Evolutionary conservation across 192 early-diverging fungal genomes (phyloP), one percentile per base, ranked within the genome.

Genomic region (Lobosporangium transversale): DNA sequence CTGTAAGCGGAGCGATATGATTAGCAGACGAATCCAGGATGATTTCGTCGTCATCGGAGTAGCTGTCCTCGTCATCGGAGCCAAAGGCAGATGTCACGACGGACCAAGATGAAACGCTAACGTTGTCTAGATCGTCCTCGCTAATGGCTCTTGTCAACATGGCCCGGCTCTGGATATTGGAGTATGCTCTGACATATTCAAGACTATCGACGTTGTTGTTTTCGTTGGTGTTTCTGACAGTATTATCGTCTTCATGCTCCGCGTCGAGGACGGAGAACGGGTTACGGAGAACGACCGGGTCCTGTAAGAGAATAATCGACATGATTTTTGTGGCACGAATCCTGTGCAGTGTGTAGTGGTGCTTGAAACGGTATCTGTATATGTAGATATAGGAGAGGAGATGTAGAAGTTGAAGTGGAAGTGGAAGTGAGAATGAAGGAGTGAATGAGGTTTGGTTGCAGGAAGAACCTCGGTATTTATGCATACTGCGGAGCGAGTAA

Each of bases 91-190:
- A 67, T 58, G 61, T 76, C 30, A 76, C 65, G 17, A 76, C 53
- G 12, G 64, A 76, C 73, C 73, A 76, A 40, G 63, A 59, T 2
- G 63, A 66, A 26, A 67, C 45, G 36, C 65, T 65, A 24, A 62
- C 14, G 24, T 24, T 12, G 36, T 62, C 60, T 18, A 62, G 49
- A 18, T 62, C 60, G 26, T 62, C 60, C n/a, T 62, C 48, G 49
- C 47, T 62, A 10, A 40, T 27, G 48, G 49, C 36, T 20, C 60
- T 51, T 27, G 26, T 42, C 14, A 62, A 6, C 33, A 66, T 27
- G 42, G 53, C 63, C 21, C 30, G 43, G 4, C 44, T 51, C 10
- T 31, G 17, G 24, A 53, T 40, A 4, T 52, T 37, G 47, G n/a
- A 23, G 5, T 61, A 47, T 47, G 54, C 4, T 21, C n/a, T 27